phyloP scores from a whole-genome alignment of 148 eudicot genomes.

The Diospyros lotus region DNA sequence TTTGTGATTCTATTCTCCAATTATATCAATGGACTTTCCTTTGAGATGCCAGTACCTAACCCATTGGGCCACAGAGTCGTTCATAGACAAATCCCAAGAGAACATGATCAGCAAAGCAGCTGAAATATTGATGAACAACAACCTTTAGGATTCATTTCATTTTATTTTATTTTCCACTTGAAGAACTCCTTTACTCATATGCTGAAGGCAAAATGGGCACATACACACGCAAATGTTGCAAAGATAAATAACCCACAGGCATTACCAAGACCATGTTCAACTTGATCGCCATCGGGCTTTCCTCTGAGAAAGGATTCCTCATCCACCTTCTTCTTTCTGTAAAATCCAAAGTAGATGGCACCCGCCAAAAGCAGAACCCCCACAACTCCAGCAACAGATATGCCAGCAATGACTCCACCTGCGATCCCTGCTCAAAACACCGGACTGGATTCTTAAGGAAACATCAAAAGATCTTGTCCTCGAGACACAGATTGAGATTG shows the following conservation, averaged over 20 bases:
- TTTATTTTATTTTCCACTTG: not conserved
- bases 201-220: not conserved
- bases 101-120: not conserved
- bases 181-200: not conserved
- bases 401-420: conserved; percentile 45
- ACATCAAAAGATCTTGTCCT: not conserved
- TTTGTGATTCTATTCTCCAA: not conserved
- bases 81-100: not conserved
- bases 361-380: conserved; percentile 27
- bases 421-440: conserved; percentile 32
- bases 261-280: conserved; percentile 29
- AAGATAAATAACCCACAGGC: not conserved
- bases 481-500: no score
- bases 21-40: not conserved
- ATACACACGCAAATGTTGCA: not conserved
- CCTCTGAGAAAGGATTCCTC: conserved; percentile 20
- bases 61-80: not conserved
- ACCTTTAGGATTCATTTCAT: not conserved
- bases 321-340: conserved; percentile 26
- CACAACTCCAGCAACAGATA: conserved; percentile 32
- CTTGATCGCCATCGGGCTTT: conserved; percentile 7
- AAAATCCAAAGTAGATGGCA: conserved; percentile 27
- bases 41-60: not conserved
- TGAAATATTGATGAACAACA: not conserved
- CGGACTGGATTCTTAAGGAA: not conserved